Base-by-base conservation (phyloP, 192 early-diverging fungal genomes). In the Diversispora eburnea region DNA sequence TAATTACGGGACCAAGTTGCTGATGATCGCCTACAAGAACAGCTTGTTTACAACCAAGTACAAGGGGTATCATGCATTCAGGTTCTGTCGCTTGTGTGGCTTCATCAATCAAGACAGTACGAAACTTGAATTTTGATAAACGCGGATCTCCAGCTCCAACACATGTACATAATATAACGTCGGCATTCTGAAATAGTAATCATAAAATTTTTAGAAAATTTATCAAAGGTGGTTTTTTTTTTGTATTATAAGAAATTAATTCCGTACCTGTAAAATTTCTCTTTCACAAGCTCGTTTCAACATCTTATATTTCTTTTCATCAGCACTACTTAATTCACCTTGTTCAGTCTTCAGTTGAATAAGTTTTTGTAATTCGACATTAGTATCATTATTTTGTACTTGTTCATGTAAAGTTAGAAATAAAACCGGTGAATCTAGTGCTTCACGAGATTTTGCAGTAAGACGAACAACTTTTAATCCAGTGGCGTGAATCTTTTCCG, bases 21-120 rank as follows among this genome's bases (percentile, higher is more conserved):
- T 99, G 96, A 78, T 99, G 98, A 79, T 99, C 98, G 20, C 98
- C 98, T 15, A 99, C 96, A 45, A 99, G 88, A 0, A 99, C 95
- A 43, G 91, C 91, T 80, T 98, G 98, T 75, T 95, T 96, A 57
- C 91, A 91, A 9, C 98, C 98, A 73, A 96, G 83, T 25, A 99
- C 96, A 56, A 99, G 84, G 12, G 98, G 98, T 78, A 99, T 99
- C 89, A 99, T 84, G 77, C 95, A 94, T 81, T 98, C 98, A 6
- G 96, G 96, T 76, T 98, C 96, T 33, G 93, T 90, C 8, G 96
- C 91, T 78, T 99, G 98, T 19, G 98, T 98, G 19, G 95, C 93
- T 81, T 99, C 98, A 79, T 99, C 98, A 63, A 99, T 90, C 55
- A 99, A 82, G 2, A 98, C 98, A 15, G 94, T 93, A 54, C 93